These are phyloP conservation scores for Mesostigma viride DNA, from an alignment of 139 green algal genomes.

Conservation along the genomic window DNA sequence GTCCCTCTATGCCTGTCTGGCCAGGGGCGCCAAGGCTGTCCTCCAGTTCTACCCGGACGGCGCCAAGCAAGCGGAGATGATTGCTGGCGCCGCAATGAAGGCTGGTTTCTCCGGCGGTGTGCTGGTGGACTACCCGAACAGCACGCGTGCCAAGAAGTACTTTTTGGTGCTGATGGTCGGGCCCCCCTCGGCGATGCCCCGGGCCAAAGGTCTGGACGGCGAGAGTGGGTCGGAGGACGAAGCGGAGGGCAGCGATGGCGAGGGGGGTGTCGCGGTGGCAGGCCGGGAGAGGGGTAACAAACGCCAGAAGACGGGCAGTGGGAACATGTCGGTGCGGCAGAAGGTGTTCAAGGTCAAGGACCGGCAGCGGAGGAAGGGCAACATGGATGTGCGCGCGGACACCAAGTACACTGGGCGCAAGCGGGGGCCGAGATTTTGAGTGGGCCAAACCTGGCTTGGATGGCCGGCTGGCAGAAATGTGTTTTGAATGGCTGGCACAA, in stretches of 20 bases:
- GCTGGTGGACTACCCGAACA: conserved; percentile 92
- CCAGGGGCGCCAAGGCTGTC: conserved; percentile 64
- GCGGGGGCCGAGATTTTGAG: conserved; percentile 47
- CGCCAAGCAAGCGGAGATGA: conserved; percentile 68
- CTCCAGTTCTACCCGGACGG: conserved; percentile 72
- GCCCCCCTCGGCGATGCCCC: conserved; percentile 22
- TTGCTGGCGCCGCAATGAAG: conserved; percentile 80
- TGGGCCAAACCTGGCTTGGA: too few relatives aligned
- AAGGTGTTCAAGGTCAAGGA: conserved; percentile 76
- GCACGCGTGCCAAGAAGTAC: conserved; percentile 90
- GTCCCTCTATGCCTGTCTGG: conserved; percentile 68
- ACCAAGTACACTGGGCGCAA: conserved; percentile 90
- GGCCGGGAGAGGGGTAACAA: conserved; percentile 8
- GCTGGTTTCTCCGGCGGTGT: conserved; percentile 87
- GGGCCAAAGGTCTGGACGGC: conserved; percentile 24
- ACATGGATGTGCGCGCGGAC: conserved; percentile 63
- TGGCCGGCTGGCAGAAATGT: too few relatives aligned
- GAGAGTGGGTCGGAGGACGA: not conserved
- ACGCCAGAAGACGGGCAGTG: conserved; percentile 9
- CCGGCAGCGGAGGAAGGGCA: conserved; percentile 61
- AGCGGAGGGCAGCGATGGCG: conserved; percentile 2
- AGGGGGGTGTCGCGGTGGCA: not conserved
- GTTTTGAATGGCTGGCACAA: too few relatives aligned
- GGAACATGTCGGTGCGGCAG: not conserved
- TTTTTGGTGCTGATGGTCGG: conserved; percentile 90